A percentile compares a stretch with the other conserved stretches of the same genome.
phyloP scores from a whole-genome alignment of 805 yeast species.

The Candida nanaspora region DNA sequence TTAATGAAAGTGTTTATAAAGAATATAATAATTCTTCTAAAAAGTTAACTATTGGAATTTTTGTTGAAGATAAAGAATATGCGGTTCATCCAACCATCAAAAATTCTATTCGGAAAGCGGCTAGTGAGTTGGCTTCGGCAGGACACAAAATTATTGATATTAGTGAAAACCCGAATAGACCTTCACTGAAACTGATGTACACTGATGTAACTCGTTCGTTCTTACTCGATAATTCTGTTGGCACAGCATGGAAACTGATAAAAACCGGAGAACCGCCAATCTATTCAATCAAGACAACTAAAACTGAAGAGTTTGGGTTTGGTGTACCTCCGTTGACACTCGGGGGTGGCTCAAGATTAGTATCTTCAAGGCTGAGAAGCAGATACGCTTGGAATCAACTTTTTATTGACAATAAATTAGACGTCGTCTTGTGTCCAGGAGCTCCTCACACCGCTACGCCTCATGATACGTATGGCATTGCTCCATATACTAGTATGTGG shows the following conservation, averaged over 20 bases:
- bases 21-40: slow-evolving; percentile 6
- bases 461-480: slow-evolving; percentile 12
- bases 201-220: neutral
- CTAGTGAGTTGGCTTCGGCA: neutral
- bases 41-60: slow-evolving; percentile 41
- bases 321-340: slow-evolving; percentile 5
- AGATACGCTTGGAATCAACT: slow-evolving; percentile 4
- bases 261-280: slow-evolving; percentile 7
- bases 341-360: neutral
- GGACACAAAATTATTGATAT: neutral
- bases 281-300: slow-evolving; percentile 1
- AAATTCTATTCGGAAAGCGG: neutral
- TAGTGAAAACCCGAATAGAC: neutral
- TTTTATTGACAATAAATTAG: slow-evolving; percentile 5
- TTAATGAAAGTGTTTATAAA: neutral
- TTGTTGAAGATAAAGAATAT: slow-evolving; percentile 46
- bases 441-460: slow-evolving; percentile 11
- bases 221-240: neutral
- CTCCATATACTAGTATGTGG: slow-evolving; percentile 13
- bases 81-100: slow-evolving; percentile 50
- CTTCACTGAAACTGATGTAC: neutral
- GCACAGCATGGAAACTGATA: neutral
- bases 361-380: neutral
- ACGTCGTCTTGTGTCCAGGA: slow-evolving; percentile 11
- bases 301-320: slow-evolving; percentile 4